These are phyloP conservation scores for Gelatoporia subvermispora DNA, from an alignment of 768 basidiomycete genomes.

Conservation along the genomic window DNA sequence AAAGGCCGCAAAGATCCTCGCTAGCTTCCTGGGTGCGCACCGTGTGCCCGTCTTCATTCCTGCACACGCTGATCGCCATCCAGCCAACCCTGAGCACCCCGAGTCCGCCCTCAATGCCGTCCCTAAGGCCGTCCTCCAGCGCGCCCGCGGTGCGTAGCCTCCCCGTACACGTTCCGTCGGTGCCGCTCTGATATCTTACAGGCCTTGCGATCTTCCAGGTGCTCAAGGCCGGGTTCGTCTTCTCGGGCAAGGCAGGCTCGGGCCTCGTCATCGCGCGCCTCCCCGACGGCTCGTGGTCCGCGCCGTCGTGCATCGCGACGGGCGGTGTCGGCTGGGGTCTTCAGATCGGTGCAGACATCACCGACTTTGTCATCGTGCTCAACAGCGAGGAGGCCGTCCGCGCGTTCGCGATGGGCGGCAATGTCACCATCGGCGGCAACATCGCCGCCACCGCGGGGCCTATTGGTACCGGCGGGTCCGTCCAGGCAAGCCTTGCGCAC, in stretches of 20 bases:
- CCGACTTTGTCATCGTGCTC: constrained; percentile 94
- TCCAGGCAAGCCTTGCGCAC: constrained; percentile 83
- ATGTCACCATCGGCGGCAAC: constrained; percentile 92
- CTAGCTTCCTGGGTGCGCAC: constrained; percentile 78
- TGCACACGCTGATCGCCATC: neutral
- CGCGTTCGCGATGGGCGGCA: constrained; percentile 93
- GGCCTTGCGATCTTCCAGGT: constrained; percentile 95
- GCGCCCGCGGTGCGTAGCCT: constrained; percentile 66
- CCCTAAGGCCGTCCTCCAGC: constrained; percentile 86
- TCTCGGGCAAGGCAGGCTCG: constrained; percentile 92
- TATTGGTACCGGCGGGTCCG: constrained; percentile 89
- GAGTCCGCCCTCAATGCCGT: constrained; percentile 90
- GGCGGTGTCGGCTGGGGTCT: constrained; percentile 93
- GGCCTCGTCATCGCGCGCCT: constrained; percentile 90
- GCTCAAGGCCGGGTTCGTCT: constrained; percentile 89
- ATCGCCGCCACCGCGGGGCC: constrained; percentile 85
- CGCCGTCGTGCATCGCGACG: constrained; percentile 95
- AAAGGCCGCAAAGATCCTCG: constrained; percentile 89
- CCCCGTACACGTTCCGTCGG: neutral
- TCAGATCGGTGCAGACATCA: constrained; percentile 93
- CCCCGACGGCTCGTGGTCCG: constrained; percentile 94
- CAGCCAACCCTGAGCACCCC: constrained; percentile 84
- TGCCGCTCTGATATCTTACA: constrained; percentile 23
- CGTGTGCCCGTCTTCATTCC: neutral
- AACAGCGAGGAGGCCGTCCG: constrained; percentile 94